Evolutionary conservation across 2,329 filamentous ascomycete genomes (phyloP), one percentile per base, ranked within the genome.

Genomic region (Chaetomium olivaceum): DNA sequence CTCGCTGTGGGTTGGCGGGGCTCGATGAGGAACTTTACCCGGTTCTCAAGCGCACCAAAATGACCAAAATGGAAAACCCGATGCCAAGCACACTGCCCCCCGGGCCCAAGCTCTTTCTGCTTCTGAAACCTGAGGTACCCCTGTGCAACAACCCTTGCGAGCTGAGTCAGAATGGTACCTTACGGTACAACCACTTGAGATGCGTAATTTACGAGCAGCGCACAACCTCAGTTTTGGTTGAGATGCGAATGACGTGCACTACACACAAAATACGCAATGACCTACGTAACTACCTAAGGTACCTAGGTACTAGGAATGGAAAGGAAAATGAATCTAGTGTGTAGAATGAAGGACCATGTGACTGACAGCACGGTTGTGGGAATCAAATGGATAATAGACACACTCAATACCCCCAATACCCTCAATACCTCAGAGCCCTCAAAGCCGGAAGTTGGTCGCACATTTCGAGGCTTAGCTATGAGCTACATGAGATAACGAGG

Each of bases 61-160:
- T 9, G 9, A 6, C 9, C 9, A 36, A 36, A 36, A 36, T 36
- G 51, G 25, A 7, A 54, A 54, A 16, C 25, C 16, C 27, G 51
- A 54, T 23, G 56, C 56, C 56, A 58, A 58, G 56, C 36, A 46
- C 57, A 48, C 46, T 48, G 46, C n/a, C 46, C 19, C 25, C 16
- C n/a, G 5, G 5, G 25, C 14, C 57, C 25, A 23, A 50, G 39
- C 43, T 50, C 36, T 25, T 43, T 43, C 16, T 59, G 57, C 11
- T 31, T 33, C 57, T 59, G 57, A 48, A 59, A 59, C 57, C 14
- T 19, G 4, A n/a, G 19, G 12, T 11, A 12, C 8, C 51, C 25
- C 51, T 54, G 51, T n/a, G 27, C 51, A 54, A 29, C 27, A 25
- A 19, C 29, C 51, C 23, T 25, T 23, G n/a, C 29, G 4, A n/a